phyloP scores from a whole-genome alignment of 257 asterid species.

The Solanum chilense region DNA sequence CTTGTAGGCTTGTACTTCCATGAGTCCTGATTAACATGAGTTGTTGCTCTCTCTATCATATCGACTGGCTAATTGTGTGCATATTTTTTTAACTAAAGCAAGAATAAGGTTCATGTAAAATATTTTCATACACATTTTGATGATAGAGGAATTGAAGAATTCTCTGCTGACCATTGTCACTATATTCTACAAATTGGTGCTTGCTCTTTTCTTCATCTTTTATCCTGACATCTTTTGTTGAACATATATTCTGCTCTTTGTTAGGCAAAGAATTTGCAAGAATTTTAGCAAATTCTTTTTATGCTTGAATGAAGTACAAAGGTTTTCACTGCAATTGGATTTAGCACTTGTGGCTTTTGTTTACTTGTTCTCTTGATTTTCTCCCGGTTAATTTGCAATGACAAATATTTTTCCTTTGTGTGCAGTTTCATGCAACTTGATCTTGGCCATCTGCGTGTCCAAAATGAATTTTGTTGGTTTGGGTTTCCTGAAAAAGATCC shows the following conservation, averaged over 20 bases:
- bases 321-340: background rate
- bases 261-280: background rate
- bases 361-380: background rate
- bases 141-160: background rate
- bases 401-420: conserved; percentile 3
- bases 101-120: background rate
- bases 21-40: background rate
- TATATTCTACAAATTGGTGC: background rate
- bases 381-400: background rate
- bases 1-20: background rate
- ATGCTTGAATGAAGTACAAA: background rate
- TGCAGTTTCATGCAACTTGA: conserved; percentile 98
- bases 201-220: background rate
- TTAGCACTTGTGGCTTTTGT: background rate
- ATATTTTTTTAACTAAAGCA: background rate
- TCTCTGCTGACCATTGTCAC: background rate
- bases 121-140: background rate
- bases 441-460: conserved; percentile 84
- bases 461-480: conserved; percentile 76
- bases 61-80: background rate
- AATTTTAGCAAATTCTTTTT: background rate
- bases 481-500: conserved; percentile 84
- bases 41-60: background rate
- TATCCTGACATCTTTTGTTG: background rate
- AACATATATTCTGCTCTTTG: background rate